These are phyloP conservation scores for Ogataea dorogensis DNA, from an alignment of 805 yeast species.

Conservation along the genomic window DNA sequence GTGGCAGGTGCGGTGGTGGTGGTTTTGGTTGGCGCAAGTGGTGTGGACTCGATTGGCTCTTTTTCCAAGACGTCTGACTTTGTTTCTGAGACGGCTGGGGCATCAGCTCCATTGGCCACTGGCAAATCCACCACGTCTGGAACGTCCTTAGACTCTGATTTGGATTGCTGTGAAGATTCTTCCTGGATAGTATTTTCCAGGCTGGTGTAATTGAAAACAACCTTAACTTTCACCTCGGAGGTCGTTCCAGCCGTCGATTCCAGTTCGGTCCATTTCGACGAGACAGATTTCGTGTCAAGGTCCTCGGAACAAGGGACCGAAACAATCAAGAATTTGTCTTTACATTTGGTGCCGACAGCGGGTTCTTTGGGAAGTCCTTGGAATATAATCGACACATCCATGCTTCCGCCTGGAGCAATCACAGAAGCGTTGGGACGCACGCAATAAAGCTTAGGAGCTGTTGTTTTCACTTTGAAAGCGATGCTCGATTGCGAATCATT, in stretches of 20 bases:
- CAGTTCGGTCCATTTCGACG: slow-evolving; percentile 73
- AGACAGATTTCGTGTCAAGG: slow-evolving; percentile 52
- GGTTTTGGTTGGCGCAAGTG: slow-evolving; percentile 13
- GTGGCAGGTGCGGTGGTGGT: slow-evolving; percentile 5
- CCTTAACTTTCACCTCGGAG: slow-evolving; percentile 33
- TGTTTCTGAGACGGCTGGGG: slow-evolving; percentile 4
- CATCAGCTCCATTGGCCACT: slow-evolving; percentile 11
- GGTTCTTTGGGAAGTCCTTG: slow-evolving; percentile 83
- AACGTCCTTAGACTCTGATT: slow-evolving; percentile 16
- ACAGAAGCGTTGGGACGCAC: slow-evolving; percentile 93
- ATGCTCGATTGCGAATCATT: slow-evolving; percentile 55
- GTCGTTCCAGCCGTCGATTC: slow-evolving; percentile 48
- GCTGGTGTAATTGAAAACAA: slow-evolving; percentile 30
- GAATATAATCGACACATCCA: slow-evolving; percentile 77
- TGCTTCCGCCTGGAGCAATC: slow-evolving; percentile 68
- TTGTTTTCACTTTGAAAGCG: slow-evolving; percentile 96
- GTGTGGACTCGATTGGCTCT: slow-evolving; percentile 5
- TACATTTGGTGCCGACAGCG: slow-evolving; percentile 68
- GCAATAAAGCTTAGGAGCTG: slow-evolving; percentile 93
- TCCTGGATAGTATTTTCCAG: slow-evolving; percentile 33
- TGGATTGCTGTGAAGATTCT: slow-evolving; percentile 26
- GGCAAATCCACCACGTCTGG: slow-evolving; percentile 18
- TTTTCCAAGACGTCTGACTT: slow-evolving; percentile 1
- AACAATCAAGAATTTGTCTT: slow-evolving; percentile 89
- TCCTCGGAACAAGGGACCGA: slow-evolving; percentile 72